A percentile compares a stretch with the other conserved stretches of the same genome.
These are phyloP conservation scores for Mucor sp. DNA, from an alignment of 371 early-diverging fungal genomes.

Conservation along the genomic window DNA sequence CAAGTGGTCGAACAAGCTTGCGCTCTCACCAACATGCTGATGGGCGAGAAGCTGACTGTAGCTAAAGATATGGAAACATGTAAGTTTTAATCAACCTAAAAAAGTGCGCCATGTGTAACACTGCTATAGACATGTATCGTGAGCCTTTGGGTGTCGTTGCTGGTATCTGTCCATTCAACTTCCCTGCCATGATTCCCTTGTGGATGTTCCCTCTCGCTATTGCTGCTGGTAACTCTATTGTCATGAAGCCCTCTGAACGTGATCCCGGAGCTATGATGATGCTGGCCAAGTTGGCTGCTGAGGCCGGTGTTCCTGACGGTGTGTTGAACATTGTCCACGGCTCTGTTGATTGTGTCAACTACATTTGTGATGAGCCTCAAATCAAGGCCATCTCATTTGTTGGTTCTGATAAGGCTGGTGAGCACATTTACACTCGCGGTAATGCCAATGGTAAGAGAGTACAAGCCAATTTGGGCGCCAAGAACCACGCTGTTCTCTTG, in stretches of 20 bases:
- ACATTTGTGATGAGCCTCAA: slow-evolving; percentile 83
- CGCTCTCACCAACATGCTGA: slow-evolving; percentile 72
- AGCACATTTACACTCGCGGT: slow-evolving; percentile 88
- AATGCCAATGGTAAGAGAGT: slow-evolving; percentile 94
- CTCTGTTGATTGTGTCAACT: slow-evolving; percentile 87
- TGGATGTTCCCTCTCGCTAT: slow-evolving; percentile 94
- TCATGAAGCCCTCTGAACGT: slow-evolving; percentile 80
- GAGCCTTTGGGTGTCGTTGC: slow-evolving; percentile 96
- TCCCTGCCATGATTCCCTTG: slow-evolving; percentile 95
- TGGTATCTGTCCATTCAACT: slow-evolving; percentile 96
- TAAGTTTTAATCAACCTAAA: slow-evolving; percentile 23
- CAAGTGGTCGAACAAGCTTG: slow-evolving; percentile 94
- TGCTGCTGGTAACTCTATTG: slow-evolving; percentile 31
- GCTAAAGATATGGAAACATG: slow-evolving; percentile 96
- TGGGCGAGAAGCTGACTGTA: slow-evolving; percentile 89
- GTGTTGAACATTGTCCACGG: slow-evolving; percentile 96
- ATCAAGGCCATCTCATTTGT: slow-evolving; percentile 96
- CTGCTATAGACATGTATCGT: slow-evolving; percentile 72
- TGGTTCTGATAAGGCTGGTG: slow-evolving; percentile 85
- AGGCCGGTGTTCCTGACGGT: slow-evolving; percentile 95
- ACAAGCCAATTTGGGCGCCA: slow-evolving; percentile 96
- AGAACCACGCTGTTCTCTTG: slow-evolving; percentile 96
- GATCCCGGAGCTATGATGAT: slow-evolving; percentile 97
- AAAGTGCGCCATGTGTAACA: not conserved
- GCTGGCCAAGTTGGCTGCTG: slow-evolving; percentile 85